Evolutionary conservation across 176 grass and related monocot genomes (phyloP).

Genomic region (Triticum timopheevii): DNA sequence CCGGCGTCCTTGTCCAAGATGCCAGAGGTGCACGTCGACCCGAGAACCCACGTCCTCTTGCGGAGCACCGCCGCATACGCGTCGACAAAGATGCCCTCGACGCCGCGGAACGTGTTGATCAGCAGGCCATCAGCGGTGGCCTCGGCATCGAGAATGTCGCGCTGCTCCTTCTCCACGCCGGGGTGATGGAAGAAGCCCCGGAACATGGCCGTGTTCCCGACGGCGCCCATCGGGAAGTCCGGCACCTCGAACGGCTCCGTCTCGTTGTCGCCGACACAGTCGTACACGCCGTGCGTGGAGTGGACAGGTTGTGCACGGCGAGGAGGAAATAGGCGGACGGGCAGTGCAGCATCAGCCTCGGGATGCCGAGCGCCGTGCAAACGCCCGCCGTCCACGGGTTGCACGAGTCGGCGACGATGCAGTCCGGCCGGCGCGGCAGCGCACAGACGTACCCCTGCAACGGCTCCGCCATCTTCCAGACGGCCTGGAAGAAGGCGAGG

Average conservation of each 20-base stretch:
- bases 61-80: slow-evolving; percentile 28
- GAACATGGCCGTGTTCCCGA: slow-evolving; percentile 26
- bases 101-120: slow-evolving; percentile 31
- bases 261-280: neutral
- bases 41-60: slow-evolving; percentile 33
- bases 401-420: slow-evolving; percentile 24
- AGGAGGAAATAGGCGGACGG: slow-evolving; percentile 9
- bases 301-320: neutral
- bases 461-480: slow-evolving; percentile 4
- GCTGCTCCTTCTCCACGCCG: neutral
- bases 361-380: neutral
- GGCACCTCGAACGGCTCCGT: slow-evolving; percentile 32
- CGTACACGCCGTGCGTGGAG: neutral
- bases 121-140: slow-evolving; percentile 35
- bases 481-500: slow-evolving; percentile 8
- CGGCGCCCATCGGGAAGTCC: slow-evolving; percentile 9
- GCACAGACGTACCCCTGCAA: slow-evolving; percentile 19
- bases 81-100: slow-evolving; percentile 32
- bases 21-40: slow-evolving; percentile 3
- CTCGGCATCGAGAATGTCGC: slow-evolving; percentile 20
- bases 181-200: slow-evolving; percentile 21
- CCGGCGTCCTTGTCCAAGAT: neutral
- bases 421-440: neutral
- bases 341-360: slow-evolving; percentile 16
- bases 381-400: slow-evolving; percentile 19